Conservation (phyloP, 768 basidiomycete genomes). For the Tricholoma furcatifolium region DNA sequence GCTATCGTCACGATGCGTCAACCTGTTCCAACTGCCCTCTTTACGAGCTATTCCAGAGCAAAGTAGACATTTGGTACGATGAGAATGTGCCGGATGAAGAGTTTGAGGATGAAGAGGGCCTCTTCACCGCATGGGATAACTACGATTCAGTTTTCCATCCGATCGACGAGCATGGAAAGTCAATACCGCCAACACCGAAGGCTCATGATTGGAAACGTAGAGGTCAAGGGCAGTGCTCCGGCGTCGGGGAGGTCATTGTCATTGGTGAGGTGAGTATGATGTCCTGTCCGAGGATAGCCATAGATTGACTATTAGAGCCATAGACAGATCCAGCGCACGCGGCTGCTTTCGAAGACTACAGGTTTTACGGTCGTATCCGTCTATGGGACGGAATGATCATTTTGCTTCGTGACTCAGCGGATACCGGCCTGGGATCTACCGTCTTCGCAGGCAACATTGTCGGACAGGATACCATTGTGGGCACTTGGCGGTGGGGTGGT, state of each 20-base stretch:
- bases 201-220: slow-evolving; percentile 4
- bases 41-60: background rate
- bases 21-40: slow-evolving; percentile 1
- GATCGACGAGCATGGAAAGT: background rate
- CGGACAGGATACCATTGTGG: slow-evolving; percentile 63
- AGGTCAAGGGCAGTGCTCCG: slow-evolving; percentile 6
- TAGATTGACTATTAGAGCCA: background rate
- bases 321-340: slow-evolving; percentile 10
- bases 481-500: slow-evolving; percentile 62
- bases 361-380: slow-evolving; percentile 8
- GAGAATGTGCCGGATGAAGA: background rate
- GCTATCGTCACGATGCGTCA: slow-evolving; percentile 3
- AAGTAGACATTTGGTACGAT: background rate
- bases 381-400: slow-evolving; percentile 9
- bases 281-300: background rate
- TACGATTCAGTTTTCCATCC: background rate
- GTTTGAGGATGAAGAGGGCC: slow-evolving; percentile 5
- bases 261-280: slow-evolving; percentile 4
- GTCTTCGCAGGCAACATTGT: slow-evolving; percentile 74
- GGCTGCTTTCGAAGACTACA: slow-evolving; percentile 1
- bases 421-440: slow-evolving; percentile 24
- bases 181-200: background rate
- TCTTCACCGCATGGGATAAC: slow-evolving; percentile 6
- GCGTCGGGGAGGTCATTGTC: slow-evolving; percentile 6
- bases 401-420: background rate